phyloP scores from a whole-genome alignment of 2,329 filamentous ascomycete genomes.

The Aspergillus sp. region DNA sequence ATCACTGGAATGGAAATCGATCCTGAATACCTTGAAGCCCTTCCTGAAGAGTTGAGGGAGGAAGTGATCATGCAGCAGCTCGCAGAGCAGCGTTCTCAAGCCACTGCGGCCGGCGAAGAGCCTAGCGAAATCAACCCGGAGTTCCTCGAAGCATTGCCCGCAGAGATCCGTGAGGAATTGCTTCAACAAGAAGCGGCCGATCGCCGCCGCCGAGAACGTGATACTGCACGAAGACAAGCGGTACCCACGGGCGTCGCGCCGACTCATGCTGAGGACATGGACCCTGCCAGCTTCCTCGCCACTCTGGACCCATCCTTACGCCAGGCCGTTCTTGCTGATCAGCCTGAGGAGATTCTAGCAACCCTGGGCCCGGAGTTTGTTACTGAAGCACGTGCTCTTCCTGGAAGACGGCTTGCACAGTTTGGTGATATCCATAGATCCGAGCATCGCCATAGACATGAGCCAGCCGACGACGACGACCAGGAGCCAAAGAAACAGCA shows the following conservation, averaged over 20 bases:
- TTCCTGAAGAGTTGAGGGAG: slow-evolving; percentile 95
- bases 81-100: slow-evolving; percentile 76
- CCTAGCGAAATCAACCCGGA: slow-evolving; percentile 72
- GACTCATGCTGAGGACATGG: slow-evolving; percentile 75
- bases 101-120: slow-evolving; percentile 68
- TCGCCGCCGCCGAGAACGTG: slow-evolving; percentile 81
- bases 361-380: slow-evolving; percentile 82
- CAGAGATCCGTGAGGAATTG: slow-evolving; percentile 86
- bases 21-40: slow-evolving; percentile 87
- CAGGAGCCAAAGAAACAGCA: slow-evolving; percentile 62
- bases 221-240: slow-evolving; percentile 71
- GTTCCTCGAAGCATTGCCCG: slow-evolving; percentile 88
- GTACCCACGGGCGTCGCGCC: slow-evolving; percentile 46
- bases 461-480: slow-evolving; percentile 41
- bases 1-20: slow-evolving; percentile 95
- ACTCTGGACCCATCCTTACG: slow-evolving; percentile 83
- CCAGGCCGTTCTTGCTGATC: slow-evolving; percentile 84
- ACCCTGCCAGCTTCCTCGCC: slow-evolving; percentile 86
- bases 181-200: slow-evolving; percentile 88
- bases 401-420: slow-evolving; percentile 57
- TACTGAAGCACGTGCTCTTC: slow-evolving; percentile 76
- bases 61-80: slow-evolving; percentile 93
- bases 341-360: slow-evolving; percentile 83
- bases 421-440: slow-evolving; percentile 45
- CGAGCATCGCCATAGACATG: slow-evolving; percentile 37